phyloP scores from a whole-genome alignment of 2,329 filamentous ascomycete genomes.

The Clonostachys sp. region DNA sequence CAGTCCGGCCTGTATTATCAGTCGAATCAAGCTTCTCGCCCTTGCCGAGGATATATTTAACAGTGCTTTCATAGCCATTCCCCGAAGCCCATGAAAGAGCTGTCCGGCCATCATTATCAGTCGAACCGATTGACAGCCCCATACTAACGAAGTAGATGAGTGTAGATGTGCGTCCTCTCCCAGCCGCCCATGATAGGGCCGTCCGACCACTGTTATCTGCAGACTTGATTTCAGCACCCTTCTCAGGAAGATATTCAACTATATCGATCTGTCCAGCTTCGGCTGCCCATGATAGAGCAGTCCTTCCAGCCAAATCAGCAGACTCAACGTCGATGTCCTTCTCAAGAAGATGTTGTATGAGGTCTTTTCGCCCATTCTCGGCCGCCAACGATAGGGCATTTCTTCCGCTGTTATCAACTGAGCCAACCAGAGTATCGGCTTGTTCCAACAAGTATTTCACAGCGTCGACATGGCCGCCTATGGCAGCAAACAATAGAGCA shows the following conservation, averaged over 20 bases:
- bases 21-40: too few species aligned
- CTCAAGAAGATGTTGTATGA: background rate
- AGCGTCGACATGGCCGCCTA: too few species aligned
- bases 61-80: too few species aligned
- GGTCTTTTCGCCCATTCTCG: background rate
- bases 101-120: background rate
- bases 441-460: too few species aligned
- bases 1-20: too few species aligned
- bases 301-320: background rate
- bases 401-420: background rate
- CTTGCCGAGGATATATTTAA: too few species aligned
- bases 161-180: background rate
- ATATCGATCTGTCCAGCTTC: background rate
- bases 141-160: background rate
- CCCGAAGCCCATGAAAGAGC: background rate
- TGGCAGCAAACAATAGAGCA: background rate
- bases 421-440: too few species aligned
- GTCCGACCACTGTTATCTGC: background rate
- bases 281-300: background rate
- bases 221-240: constrained; percentile 3
- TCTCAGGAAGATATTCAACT: constrained; percentile 1
- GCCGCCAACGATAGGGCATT: background rate
- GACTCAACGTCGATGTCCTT: constrained; percentile 4
- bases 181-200: background rate
- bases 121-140: background rate